Evolutionary conservation across 2,329 filamentous ascomycete genomes (phyloP), one percentile per base, ranked within the genome.

Genomic region (Diaporthe australafricana): DNA sequence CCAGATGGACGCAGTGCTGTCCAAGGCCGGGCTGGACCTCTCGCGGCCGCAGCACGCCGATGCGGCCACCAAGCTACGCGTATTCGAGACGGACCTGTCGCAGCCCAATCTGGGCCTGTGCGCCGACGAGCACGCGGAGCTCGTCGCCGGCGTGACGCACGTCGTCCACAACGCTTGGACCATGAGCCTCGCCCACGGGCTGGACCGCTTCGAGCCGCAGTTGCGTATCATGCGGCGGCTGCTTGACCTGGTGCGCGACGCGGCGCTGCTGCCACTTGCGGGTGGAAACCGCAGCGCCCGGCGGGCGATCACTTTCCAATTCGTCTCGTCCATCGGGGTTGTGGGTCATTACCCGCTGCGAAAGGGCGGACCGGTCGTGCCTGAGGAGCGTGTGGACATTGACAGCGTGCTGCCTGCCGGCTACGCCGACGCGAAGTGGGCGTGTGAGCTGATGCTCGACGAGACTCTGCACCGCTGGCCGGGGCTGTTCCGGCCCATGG

Each of bases 91-190:
- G 0, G 84, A 87, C 72, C 81, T 78, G 0, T 75, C 79, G 0
- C 84, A 85, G 40, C 78, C 81, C 0, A 69, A 75, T 3, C 80
- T 89, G 0, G 87, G 87, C 0, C 78, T 90, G 0, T 27, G 78
- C 0, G 20, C 70, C 0, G 50, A 75, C 5, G 78, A 81, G 1
- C 88, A 89, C 74, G 50, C 77, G 2, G 27, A 63, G 0, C 80
- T 89, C 0, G 75, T 79, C 0, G n/a, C 11, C 3, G 75, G 67
- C 2, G 84, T 84, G 11, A 89, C 87, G 0, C 84, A 88, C 71
- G 83, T 90, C 50, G 73, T 87, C 27, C 87, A 89, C 75, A 87
- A 85, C 65, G 87, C 86, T 0, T 89, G 86, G 85, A 83, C 83
- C 1, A 87, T 88, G 85, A 84, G 79, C 69, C 76, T 76, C 12